A percentile compares a stretch with the other conserved stretches of the same genome.
Conservation (phyloP, 83 land plant genomes). For the Picea engelmannii region DNA sequence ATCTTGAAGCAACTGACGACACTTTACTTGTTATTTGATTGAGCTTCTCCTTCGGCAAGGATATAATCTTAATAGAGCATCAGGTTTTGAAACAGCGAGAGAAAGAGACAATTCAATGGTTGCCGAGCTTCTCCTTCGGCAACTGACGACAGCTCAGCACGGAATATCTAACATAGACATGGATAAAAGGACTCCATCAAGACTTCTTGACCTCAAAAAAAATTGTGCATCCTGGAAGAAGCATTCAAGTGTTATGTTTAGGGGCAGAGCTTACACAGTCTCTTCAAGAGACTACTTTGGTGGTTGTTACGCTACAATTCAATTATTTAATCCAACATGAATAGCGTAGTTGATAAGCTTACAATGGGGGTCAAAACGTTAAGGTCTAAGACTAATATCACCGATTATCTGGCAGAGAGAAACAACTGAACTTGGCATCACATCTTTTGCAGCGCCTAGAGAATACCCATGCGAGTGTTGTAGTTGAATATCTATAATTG, state of each 20-base stretch:
- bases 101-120: too few species aligned
- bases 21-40: too few species aligned
- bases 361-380: slow-evolving; percentile 77
- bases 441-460: slow-evolving; percentile 81
- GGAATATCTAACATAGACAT: too few species aligned
- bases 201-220: too few species aligned
- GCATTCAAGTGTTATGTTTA: slow-evolving; percentile 28
- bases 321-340: slow-evolving; percentile 7
- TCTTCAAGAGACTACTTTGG: slow-evolving; percentile 86
- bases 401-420: slow-evolving; percentile 72
- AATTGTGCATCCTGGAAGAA: too few species aligned
- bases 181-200: too few species aligned
- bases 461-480: slow-evolving; percentile 74
- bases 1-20: too few species aligned
- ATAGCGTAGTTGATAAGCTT: slow-evolving; percentile 85
- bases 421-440: slow-evolving; percentile 73
- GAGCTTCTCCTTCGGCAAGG: too few species aligned
- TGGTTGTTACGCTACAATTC: slow-evolving; percentile 73
- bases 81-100: too few species aligned
- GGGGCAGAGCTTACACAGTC: slow-evolving; percentile 93
- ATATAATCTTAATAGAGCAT: too few species aligned
- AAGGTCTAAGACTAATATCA: slow-evolving; percentile 37
- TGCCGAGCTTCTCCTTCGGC: too few species aligned
- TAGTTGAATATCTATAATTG: slow-evolving; percentile 75
- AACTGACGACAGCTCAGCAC: too few species aligned